Conservation (phyloP, 805 yeast genomes). For the Metschnikowia similis region DNA sequence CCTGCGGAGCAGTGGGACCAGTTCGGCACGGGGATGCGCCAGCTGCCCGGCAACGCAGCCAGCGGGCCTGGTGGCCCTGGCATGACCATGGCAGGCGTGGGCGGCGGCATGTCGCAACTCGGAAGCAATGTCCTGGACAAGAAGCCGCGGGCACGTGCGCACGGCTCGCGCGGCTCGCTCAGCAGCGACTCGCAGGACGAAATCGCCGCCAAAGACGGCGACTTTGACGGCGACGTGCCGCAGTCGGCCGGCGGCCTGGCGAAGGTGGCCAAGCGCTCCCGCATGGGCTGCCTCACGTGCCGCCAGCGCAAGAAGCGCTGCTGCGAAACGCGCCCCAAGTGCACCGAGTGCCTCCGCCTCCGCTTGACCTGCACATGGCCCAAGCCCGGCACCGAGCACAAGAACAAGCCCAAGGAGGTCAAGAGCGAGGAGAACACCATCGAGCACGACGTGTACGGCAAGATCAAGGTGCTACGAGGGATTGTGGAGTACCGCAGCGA, state of each 20-base stretch:
- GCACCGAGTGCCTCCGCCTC: slow-evolving; percentile 65
- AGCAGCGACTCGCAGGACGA: slow-evolving; percentile 8
- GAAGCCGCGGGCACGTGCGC: background rate
- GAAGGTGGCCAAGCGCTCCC: slow-evolving; percentile 44
- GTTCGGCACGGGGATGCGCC: slow-evolving; percentile 8
- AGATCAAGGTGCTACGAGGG: slow-evolving; percentile 59
- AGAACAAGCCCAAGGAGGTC: slow-evolving; percentile 50
- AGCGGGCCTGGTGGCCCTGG: background rate
- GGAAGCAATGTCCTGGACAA: background rate
- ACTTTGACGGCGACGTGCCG: background rate
- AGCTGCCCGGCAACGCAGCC: background rate
- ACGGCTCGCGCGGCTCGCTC: slow-evolving; percentile 3
- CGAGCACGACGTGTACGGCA: slow-evolving; percentile 52
- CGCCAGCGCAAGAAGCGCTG: slow-evolving; percentile 75
- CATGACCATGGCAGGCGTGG: background rate
- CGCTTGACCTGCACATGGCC: slow-evolving; percentile 72
- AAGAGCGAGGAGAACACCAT: slow-evolving; percentile 49
- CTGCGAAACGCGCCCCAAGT: slow-evolving; percentile 64
- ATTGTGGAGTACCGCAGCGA: slow-evolving; percentile 46
- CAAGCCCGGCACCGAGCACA: slow-evolving; percentile 61
- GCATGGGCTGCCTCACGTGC: slow-evolving; percentile 77
- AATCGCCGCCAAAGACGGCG: slow-evolving; percentile 1
- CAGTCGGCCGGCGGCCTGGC: background rate
- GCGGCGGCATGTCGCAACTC: background rate
- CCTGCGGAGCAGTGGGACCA: slow-evolving; percentile 17